Conservation (phyloP, 2,329 filamentous ascomycete species). For the Didymella segeticola region DNA sequence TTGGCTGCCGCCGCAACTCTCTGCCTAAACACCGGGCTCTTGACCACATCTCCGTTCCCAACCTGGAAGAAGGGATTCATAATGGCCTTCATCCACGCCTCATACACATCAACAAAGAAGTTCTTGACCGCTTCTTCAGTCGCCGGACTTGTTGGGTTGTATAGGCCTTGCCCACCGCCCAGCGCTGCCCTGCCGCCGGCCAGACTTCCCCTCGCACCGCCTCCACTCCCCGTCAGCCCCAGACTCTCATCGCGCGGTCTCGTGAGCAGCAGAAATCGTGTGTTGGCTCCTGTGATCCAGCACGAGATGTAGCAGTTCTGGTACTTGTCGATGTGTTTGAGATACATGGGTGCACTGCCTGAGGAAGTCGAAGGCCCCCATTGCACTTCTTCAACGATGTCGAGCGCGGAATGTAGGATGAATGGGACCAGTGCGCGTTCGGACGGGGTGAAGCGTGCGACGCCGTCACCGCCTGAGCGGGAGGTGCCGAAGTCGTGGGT, state of each 20-base stretch:
- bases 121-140: conserved; percentile 95
- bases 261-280: conserved; percentile 93
- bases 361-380: conserved; percentile 66
- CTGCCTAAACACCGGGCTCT: conserved; percentile 82
- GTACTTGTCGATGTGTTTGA: conserved; percentile 96
- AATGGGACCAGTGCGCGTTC: conserved; percentile 96
- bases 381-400: conserved; percentile 95
- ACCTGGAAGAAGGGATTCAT: conserved; percentile 96
- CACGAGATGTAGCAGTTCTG: conserved; percentile 94
- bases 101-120: conserved; percentile 95
- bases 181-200: conserved; percentile 40
- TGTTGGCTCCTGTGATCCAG: conserved; percentile 90
- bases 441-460: conserved; percentile 85
- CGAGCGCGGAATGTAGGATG: conserved; percentile 90
- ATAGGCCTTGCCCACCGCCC: conserved; percentile 53
- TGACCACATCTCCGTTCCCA: conserved; percentile 83
- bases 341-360: conserved; percentile 68
- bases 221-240: conserved; percentile 28
- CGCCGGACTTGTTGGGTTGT: conserved; percentile 83
- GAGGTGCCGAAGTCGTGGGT: conserved; percentile 97
- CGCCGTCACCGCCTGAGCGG: conserved; percentile 92
- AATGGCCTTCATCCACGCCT: conserved; percentile 93
- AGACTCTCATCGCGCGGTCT: conserved; percentile 65
- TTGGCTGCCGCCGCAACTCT: conserved; percentile 86
- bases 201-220: conserved; percentile 38